Conservation (phyloP, 208 protist species). For the Herpetomonas tarakana region DNA sequence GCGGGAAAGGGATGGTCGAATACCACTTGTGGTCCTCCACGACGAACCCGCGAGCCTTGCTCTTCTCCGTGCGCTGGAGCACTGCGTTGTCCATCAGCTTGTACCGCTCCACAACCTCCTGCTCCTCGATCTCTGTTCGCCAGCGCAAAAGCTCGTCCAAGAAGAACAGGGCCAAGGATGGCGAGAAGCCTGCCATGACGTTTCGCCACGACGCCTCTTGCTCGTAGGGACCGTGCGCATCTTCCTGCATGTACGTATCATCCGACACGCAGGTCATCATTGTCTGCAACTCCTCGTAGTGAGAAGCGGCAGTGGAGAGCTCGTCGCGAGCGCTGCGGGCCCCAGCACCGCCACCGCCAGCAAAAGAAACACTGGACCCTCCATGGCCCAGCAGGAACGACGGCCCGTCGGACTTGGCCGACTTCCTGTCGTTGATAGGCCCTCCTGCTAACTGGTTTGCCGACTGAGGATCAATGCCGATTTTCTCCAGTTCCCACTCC, state of each 20-base stretch:
- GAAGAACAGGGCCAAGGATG: constrained; percentile 33
- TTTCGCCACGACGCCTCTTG: background rate
- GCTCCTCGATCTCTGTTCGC: constrained; percentile 29
- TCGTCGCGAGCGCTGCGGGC: too few species aligned
- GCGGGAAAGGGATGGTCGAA: constrained; percentile 30
- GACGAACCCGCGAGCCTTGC: constrained; percentile 11
- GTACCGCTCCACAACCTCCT: constrained; percentile 39
- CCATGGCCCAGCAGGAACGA: too few species aligned
- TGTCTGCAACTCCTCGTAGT: too few species aligned
- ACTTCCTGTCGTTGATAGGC: too few species aligned
- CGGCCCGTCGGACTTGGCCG: too few species aligned
- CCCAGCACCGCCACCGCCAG: too few species aligned
- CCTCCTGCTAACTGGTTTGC: too few species aligned
- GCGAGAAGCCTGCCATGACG: constrained; percentile 1
- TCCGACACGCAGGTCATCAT: too few species aligned
- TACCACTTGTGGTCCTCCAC: constrained; percentile 53
- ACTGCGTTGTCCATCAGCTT: constrained; percentile 21
- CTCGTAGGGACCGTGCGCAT: too few species aligned
- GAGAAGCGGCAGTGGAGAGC: too few species aligned
- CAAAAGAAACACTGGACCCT: too few species aligned
- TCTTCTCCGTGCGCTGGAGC: constrained; percentile 6
- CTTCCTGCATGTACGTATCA: too few species aligned
- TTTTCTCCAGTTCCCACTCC: constrained; percentile 57
- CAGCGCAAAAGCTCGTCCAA: constrained; percentile 62
- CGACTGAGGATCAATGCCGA: constrained; percentile 15